Percentiles rank a stretch among this genome's conserved stretches.
These are phyloP conservation scores for Trametes sp. DNA, from an alignment of 1,284 basidiomycete genomes.

Conservation along the genomic window DNA sequence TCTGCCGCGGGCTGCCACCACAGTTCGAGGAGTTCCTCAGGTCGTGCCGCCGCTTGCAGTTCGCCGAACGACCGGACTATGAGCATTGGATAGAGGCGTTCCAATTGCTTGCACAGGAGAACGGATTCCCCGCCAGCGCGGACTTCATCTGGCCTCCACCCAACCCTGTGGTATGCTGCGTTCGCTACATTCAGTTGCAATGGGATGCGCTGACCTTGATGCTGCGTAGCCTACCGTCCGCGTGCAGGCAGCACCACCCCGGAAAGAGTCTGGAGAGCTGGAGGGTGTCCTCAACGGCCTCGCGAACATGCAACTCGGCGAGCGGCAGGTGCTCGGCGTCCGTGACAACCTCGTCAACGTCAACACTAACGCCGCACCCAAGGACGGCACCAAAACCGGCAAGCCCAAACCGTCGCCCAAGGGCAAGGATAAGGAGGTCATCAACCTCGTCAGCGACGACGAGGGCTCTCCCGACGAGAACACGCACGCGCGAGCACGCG, in stretches of 20 bases:
- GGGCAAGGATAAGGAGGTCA: conserved; percentile 45
- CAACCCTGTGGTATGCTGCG: conserved; percentile 37
- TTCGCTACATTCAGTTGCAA: background rate
- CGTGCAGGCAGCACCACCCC: conserved; percentile 25
- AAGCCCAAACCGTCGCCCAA: conserved; percentile 33
- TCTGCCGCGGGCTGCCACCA: conserved; percentile 72
- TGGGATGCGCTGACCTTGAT: background rate
- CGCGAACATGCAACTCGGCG: conserved; percentile 61
- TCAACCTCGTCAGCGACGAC: conserved; percentile 56
- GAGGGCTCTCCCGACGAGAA: conserved; percentile 35
- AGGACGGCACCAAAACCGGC: conserved; percentile 18
- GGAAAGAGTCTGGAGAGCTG: conserved; percentile 41
- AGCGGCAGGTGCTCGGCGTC: conserved; percentile 58
- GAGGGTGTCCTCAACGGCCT: conserved; percentile 64
- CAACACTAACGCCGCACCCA: conserved; percentile 23
- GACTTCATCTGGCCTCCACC: conserved; percentile 77
- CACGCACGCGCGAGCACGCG: conserved; percentile 31
- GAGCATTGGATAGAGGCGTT: conserved; percentile 67
- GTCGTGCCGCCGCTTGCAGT: conserved; percentile 72
- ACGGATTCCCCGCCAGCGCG: conserved; percentile 63
- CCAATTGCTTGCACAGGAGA: conserved; percentile 59
- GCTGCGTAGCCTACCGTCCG: conserved; percentile 34
- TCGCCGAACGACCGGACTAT: conserved; percentile 73
- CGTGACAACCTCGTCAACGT: conserved; percentile 40
- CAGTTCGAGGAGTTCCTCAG: conserved; percentile 79